These are phyloP conservation scores for Trichoderma sp. DNA, from an alignment of 2,329 filamentous ascomycete species.

Conservation along the genomic window DNA sequence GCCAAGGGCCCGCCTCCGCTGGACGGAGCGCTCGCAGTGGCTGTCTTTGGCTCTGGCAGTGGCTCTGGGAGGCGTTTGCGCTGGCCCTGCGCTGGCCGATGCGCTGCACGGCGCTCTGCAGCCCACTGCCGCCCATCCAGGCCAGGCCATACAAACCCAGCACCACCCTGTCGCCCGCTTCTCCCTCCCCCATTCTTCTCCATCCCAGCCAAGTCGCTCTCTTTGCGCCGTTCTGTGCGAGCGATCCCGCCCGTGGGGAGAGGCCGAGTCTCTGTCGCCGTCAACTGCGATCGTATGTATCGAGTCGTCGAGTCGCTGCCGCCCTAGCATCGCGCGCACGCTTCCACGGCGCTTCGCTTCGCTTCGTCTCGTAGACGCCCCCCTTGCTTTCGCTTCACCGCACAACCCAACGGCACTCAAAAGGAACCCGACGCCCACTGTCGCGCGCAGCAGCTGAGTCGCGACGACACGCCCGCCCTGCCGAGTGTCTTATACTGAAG, in stretches of 20 bases:
- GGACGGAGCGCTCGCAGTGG: conserved; percentile 16
- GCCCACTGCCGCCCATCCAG: conserved; percentile 30
- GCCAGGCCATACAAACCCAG: conserved; percentile 28
- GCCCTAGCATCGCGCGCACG: background rate
- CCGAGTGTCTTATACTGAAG: background rate
- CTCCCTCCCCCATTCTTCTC: conserved; percentile 26
- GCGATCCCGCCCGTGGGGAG: conserved; percentile 27
- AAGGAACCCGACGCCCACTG: conserved; percentile 7
- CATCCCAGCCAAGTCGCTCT: conserved; percentile 21
- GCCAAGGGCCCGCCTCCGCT: conserved; percentile 24
- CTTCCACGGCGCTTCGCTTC: conserved; percentile 6
- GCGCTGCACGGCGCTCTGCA: conserved; percentile 2
- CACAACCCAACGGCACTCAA: conserved; percentile 9
- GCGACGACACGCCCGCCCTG: conserved; percentile 20
- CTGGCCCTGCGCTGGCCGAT: conserved; percentile 13
- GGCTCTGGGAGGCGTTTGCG: conserved; percentile 9
- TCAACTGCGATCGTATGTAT: conserved; percentile 23
- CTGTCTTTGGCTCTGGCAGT: conserved; percentile 18
- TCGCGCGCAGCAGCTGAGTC: conserved; percentile 21
- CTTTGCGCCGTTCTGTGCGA: conserved; percentile 25
- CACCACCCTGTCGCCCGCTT: conserved; percentile 19
- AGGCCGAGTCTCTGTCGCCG: conserved; percentile 11
- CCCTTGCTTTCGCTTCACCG: conserved; percentile 24
- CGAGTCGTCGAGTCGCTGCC: background rate
- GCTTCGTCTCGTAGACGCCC: background rate